Evolutionary conservation across 345 rosid genomes (phyloP).

Genomic region (Salix suchowensis): DNA sequence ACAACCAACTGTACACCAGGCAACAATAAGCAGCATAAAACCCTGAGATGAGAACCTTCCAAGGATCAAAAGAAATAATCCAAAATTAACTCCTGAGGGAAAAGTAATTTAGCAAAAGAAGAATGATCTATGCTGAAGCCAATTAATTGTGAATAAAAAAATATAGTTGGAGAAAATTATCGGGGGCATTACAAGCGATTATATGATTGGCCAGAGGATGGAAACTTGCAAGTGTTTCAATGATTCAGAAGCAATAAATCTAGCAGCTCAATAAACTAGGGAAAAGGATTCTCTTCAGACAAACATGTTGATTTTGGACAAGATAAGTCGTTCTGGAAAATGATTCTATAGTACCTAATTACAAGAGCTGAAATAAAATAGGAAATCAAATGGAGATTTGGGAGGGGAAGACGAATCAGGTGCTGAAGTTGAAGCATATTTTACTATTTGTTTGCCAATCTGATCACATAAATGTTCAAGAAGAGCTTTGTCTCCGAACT

Average conservation of each 20-base stretch:
- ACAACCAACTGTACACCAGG: slow-evolving; percentile 44
- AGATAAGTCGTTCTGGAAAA: neutral
- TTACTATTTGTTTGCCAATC: neutral
- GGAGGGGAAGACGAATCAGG: neutral
- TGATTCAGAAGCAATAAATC: neutral
- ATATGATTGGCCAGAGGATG: neutral
- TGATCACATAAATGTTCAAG: too few species aligned
- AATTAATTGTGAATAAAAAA: neutral
- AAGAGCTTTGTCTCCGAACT: neutral
- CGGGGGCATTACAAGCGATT: neutral
- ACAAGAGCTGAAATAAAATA: neutral
- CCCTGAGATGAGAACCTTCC: slow-evolving; percentile 50
- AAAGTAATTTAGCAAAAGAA: neutral
- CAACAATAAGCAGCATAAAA: slow-evolving; percentile 41
- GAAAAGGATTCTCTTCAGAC: neutral
- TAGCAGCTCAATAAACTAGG: neutral
- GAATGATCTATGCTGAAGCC: neutral
- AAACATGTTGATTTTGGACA: neutral
- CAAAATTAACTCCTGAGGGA: neutral
- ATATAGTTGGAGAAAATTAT: neutral
- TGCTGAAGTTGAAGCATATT: neutral
- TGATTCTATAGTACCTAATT: neutral
- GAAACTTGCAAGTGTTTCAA: neutral
- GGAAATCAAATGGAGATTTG: neutral
- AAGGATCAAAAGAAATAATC: slow-evolving; percentile 20